Conservation (phyloP, 345 rosid species). For the Limnanthes douglasii region DNA sequence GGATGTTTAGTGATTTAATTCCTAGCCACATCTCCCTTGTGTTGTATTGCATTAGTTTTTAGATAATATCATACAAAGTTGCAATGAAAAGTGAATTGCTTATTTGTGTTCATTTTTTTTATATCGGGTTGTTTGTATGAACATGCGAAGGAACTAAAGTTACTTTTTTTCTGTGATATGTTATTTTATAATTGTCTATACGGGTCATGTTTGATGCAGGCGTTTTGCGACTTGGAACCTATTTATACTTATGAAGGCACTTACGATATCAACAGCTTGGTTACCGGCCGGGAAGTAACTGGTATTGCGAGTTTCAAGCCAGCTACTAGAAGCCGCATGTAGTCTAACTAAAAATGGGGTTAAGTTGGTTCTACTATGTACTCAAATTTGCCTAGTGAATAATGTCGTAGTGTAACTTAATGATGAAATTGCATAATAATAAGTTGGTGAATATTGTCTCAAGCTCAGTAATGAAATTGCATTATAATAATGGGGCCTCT, state of each 20-base stretch:
- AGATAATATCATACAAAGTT: too few relatives aligned
- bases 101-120: constrained; percentile 1
- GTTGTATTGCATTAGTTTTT: too few relatives aligned
- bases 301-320: constrained; percentile 88
- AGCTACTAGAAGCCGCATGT: constrained; percentile 55
- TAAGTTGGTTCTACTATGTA: not conserved
- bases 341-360: constrained; percentile 3
- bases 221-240: constrained; percentile 96
- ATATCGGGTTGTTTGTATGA: constrained; percentile 1
- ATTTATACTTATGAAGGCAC: constrained; percentile 94
- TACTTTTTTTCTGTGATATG: not conserved
- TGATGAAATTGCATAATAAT: too few relatives aligned
- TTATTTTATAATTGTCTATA: not conserved
- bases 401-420: too few relatives aligned
- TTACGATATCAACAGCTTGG: constrained; percentile 76
- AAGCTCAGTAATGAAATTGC: too few relatives aligned
- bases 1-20: too few relatives aligned
- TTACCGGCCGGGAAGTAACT: constrained; percentile 84
- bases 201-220: constrained; percentile 31
- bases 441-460: too few relatives aligned
- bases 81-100: too few relatives aligned
- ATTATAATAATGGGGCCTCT: too few relatives aligned
- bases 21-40: too few relatives aligned
- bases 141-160: not conserved
- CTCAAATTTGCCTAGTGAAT: too few relatives aligned